phyloP scores from a whole-genome alignment of 768 basidiomycete genomes.

The Suillus lakei region DNA sequence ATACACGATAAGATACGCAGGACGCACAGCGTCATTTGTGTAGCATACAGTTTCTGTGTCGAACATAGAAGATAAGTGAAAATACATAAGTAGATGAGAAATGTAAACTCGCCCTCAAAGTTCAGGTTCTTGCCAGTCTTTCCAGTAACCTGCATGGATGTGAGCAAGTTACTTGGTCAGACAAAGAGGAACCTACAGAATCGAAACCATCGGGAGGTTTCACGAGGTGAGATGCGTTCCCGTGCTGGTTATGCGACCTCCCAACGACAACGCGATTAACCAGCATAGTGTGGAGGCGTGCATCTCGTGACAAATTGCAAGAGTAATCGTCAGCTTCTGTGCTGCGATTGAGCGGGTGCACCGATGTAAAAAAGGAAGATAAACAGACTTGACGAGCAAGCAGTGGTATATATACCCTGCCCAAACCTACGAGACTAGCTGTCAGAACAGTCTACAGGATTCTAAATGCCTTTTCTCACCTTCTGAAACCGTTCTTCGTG shows the following conservation, averaged over 20 bases:
- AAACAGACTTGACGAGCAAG: constrained; percentile 66
- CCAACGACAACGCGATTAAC: constrained; percentile 70
- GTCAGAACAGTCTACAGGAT: not conserved
- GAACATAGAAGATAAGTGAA: not conserved
- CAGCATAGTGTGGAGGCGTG: constrained; percentile 53
- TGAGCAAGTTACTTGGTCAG: constrained; percentile 2
- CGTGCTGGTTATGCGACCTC: constrained; percentile 52
- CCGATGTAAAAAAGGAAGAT: not conserved
- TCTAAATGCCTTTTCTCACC: constrained; percentile 30
- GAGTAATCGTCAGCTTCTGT: constrained; percentile 73
- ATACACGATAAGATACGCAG: constrained; percentile 70
- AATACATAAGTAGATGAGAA: not conserved
- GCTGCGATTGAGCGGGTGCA: not conserved
- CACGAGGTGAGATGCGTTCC: constrained; percentile 51
- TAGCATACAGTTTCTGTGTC: constrained; percentile 65
- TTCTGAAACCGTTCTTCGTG: constrained; percentile 58
- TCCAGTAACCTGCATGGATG: constrained; percentile 52
- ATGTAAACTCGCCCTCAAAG: constrained; percentile 48
- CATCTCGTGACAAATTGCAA: constrained; percentile 44
- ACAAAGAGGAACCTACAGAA: constrained; percentile 45
- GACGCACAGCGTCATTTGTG: constrained; percentile 66
- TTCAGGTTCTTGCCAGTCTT: constrained; percentile 68
- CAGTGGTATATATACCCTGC: constrained; percentile 68
- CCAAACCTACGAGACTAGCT: constrained; percentile 54
- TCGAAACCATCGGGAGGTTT: constrained; percentile 63